Evolutionary conservation across 164 flowering plant genomes (phyloP).

Genomic region (Tetracentron sinense): DNA sequence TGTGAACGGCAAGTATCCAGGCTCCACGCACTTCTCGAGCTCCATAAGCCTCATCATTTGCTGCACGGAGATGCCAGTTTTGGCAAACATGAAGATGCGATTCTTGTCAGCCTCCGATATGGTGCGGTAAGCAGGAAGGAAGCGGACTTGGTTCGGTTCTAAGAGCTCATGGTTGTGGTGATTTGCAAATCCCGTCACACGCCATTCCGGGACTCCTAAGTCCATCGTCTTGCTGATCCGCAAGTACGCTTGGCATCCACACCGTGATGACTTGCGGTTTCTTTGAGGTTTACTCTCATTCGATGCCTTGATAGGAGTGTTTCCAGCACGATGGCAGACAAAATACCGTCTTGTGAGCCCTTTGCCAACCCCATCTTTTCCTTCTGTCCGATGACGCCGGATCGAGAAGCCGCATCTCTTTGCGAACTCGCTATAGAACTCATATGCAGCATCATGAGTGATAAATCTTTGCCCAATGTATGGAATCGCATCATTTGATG

Average conservation of each 20-base stretch:
- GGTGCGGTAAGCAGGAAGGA: conserved; percentile 89
- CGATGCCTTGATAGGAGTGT: conserved; percentile 68
- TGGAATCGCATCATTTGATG: conserved; percentile 57
- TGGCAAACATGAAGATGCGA: conserved; percentile 82
- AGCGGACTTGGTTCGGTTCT: conserved; percentile 88
- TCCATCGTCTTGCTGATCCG: conserved; percentile 74
- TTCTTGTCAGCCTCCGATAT: conserved; percentile 79
- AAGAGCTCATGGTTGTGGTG: conserved; percentile 89
- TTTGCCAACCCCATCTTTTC: conserved; percentile 93
- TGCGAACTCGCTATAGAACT: conserved; percentile 84
- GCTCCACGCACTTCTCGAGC: conserved; percentile 90
- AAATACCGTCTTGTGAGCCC: conserved; percentile 91
- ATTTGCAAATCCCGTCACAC: conserved; percentile 84
- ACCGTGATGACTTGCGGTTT: conserved; percentile 82
- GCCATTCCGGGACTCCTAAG: conserved; percentile 73
- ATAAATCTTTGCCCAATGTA: conserved; percentile 80
- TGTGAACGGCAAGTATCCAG: conserved; percentile 88
- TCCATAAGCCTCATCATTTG: conserved; percentile 96
- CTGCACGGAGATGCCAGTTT: conserved; percentile 91
- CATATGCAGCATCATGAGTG: conserved; percentile 90
- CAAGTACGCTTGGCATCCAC: conserved; percentile 93
- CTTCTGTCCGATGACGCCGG: conserved; percentile 87
- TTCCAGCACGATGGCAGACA: conserved; percentile 96
- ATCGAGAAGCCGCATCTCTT: conserved; percentile 86
- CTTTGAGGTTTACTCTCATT: conserved; percentile 76